Evolutionary conservation across 2,329 filamentous ascomycete species (phyloP), one percentile per base, ranked within the genome.

Genomic region (Eutypella sp.): DNA sequence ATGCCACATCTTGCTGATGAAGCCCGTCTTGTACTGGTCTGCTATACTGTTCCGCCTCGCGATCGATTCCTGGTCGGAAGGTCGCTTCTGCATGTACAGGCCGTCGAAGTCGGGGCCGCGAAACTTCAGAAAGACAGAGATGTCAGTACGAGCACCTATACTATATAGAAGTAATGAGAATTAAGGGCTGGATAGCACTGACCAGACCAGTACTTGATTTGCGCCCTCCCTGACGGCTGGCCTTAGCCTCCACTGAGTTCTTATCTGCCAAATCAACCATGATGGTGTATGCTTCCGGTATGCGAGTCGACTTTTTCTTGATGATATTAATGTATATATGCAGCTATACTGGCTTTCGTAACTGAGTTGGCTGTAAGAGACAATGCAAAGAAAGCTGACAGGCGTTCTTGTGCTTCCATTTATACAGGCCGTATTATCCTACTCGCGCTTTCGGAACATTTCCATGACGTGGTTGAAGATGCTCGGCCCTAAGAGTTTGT

Each of bases 21-120:
- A 50, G 1, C 47, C 47, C 1, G 41, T 23, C 5, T 39, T 46
- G 16, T 48, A 48, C 19, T 52, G 50, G 3, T 50, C 47, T 10
- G 45, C 20, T 20, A 52, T 40, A 24, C 50, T 52, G n/a, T 46
- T 16, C 4, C 47, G 50, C 27, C 45, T 46, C 11, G 41, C 47
- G n/a, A 38, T 6, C 0, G 50, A 50, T 9, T 24, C 45, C 16
- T 42, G 15, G 13, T 50, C 50, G 2, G 22, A 42, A 4, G 47
- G 43, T 15, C 50, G 39, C 31, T 48, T 50, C 23, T 52, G 50
- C 18, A 41, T 15, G 16, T 37, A 46, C 11, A 52, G 41, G 16
- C 39, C 43, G n/a, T 42, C 45, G 27, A 44, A 52, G 8, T 48
- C 41, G 2, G 50, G 50, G 1, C 50, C 50, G 5, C 41, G 42